phyloP scores from a whole-genome alignment of 2,329 filamentous ascomycete genomes.

The Fusarium sp. region DNA sequence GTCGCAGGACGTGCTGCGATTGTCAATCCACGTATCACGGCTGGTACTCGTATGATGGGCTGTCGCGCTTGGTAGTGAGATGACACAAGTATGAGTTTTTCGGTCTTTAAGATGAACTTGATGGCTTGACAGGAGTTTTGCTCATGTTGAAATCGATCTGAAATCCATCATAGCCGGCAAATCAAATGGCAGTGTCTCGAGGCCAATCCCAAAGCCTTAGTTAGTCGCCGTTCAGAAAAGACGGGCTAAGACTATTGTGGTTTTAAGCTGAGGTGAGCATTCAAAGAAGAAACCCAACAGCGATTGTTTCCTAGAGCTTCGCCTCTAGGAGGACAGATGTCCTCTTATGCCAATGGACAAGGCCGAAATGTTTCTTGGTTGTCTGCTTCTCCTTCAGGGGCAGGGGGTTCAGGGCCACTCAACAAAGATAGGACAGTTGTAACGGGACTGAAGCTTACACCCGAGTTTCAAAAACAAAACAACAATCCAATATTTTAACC shows the following conservation, averaged over 20 bases:
- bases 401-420: no score
- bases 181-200: neutral
- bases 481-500: neutral
- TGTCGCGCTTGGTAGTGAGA: neutral
- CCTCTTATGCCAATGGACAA: neutral
- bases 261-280: neutral
- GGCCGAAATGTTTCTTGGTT: neutral
- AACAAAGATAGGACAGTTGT: neutral
- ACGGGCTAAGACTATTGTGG: neutral
- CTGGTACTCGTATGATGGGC: neutral
- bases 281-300: no score
- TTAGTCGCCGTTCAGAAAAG: neutral
- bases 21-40: neutral
- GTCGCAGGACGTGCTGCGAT: neutral
- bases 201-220: neutral
- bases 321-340: no score
- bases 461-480: neutral
- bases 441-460: neutral
- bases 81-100: neutral
- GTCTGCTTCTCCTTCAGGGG: neutral
- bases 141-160: no score
- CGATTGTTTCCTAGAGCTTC: no score
- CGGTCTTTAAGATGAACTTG: neutral
- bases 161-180: neutral
- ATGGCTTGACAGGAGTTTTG: neutral